Conservation (phyloP, 2,329 filamentous ascomycete species). For the Colletotrichum magnum region DNA sequence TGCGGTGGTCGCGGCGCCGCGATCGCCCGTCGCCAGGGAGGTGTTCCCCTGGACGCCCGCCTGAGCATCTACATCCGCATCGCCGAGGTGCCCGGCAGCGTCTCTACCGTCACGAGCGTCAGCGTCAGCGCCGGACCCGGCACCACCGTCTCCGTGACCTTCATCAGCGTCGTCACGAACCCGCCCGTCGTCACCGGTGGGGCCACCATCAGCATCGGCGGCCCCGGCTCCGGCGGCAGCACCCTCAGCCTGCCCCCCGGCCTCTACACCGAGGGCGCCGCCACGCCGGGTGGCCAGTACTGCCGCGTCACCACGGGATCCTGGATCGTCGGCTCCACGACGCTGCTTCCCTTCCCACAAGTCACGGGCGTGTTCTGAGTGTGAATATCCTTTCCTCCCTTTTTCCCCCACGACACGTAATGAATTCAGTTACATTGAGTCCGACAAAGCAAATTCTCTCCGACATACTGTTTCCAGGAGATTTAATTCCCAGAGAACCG, state of each 20-base stretch:
- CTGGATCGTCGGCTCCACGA: conserved; percentile 29
- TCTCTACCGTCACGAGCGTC: conserved; percentile 15
- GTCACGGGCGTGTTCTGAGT: conserved; percentile 17
- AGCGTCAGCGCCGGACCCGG: conserved; percentile 17
- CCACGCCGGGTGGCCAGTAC: conserved; percentile 16
- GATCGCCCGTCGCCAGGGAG: conserved; percentile 6
- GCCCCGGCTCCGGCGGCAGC: background rate
- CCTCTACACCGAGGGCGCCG: conserved; percentile 27
- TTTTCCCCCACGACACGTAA: conserved; percentile 6
- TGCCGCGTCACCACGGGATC: conserved; percentile 32
- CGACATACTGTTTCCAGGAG: too few relatives aligned
- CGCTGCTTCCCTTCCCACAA: conserved; percentile 20
- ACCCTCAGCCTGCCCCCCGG: conserved; percentile 34
- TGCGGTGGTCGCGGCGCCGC: conserved; percentile 46
- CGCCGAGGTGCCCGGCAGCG: background rate
- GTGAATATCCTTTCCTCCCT: conserved; percentile 2
- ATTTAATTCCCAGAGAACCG: too few relatives aligned
- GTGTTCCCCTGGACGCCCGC: conserved; percentile 9
- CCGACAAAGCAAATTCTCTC: too few relatives aligned
- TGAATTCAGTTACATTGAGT: conserved; percentile 15
- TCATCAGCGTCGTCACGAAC: conserved; percentile 21
- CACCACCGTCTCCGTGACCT: conserved; percentile 22
- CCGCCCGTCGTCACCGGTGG: background rate
- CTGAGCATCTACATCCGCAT: conserved; percentile 29
- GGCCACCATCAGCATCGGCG: background rate